A percentile compares a stretch with the other conserved stretches of the same genome.
Evolutionary conservation across 2,329 filamentous ascomycete genomes (phyloP).

Genomic region (Fusarium nematophilum): DNA sequence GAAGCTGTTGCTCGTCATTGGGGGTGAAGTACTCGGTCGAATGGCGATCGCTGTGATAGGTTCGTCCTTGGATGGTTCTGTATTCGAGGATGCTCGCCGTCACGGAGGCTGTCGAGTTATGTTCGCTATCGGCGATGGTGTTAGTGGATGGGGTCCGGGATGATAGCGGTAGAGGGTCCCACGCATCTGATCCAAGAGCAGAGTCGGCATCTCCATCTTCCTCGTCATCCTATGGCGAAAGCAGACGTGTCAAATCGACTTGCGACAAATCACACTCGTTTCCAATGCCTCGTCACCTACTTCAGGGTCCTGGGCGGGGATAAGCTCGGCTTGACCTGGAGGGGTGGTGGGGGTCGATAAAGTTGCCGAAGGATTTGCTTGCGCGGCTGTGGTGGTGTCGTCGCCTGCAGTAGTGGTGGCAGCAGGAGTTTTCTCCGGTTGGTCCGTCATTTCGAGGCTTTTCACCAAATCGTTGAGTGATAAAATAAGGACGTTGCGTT

Average conservation of each 20-base stretch:
- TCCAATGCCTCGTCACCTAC: no score
- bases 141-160: not conserved
- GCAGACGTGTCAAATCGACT: slow-evolving; percentile 3
- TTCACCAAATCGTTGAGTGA: no score
- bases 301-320: slow-evolving; percentile 35
- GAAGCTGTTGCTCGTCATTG: slow-evolving; percentile 41
- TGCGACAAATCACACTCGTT: not conserved
- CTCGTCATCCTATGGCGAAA: slow-evolving; percentile 10
- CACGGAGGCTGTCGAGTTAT: slow-evolving; percentile 20
- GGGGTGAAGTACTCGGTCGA: slow-evolving; percentile 39
- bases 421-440: not conserved
- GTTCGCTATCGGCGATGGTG: not conserved
- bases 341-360: slow-evolving; percentile 20
- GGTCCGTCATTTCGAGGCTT: no score
- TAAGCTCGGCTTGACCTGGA: slow-evolving; percentile 36
- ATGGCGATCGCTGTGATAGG: slow-evolving; percentile 39
- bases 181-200: slow-evolving; percentile 38
- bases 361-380: not conserved
- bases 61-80: slow-evolving; percentile 22
- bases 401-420: slow-evolving; percentile 10
- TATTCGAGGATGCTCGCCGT: slow-evolving; percentile 27
- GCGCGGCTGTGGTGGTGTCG: not conserved
- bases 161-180: slow-evolving; percentile 1
- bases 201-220: slow-evolving; percentile 36
- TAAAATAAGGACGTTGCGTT: no score